Base-by-base conservation (phyloP, 2,329 filamentous ascomycete species). In the Colletotrichum gigasporum region DNA sequence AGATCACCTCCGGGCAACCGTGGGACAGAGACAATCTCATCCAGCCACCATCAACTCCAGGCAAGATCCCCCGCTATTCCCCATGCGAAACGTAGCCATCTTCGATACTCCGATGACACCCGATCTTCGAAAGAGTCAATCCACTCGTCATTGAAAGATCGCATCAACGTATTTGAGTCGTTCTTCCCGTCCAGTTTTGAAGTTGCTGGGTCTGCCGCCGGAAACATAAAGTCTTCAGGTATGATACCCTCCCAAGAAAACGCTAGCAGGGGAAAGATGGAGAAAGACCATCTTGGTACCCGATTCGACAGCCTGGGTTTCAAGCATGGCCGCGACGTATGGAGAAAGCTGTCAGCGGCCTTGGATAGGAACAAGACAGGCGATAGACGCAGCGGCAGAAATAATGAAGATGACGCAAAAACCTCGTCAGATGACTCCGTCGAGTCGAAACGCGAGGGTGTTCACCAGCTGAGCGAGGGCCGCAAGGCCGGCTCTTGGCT, bases 311-410 rank as follows among this genome's bases (percentile, higher is more conserved):
- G 51, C 41, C n/a, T 55, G 3, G 51, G 51, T 11, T 39, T 61
- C 20, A 55, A 61, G 28, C 57, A 48, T 7, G 39, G 56, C 26
- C 56, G 56, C 20, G 47, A 54, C 7, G 48, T 42, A 3, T 54
- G 47, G 47, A 41, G 56, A 12, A 52, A 54, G n/a, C 11, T 54
- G 10, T 60, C 56, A 10, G 56, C 48, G 18, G 37, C 50, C 6
- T 56, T 50, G 39, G 39, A 61, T 11, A 56, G 39, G 34, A 30
- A 11, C 18, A 54, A 37, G 51, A 26, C 22, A 39, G 30, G 22
- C 24, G 32, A 45, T 10, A 16, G 32, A 5, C 12, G n/a, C 22
- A 16, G 32, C 9, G 14, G n/a, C 22, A 18, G 16, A 12, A 34
- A 20, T 20, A 10, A 32, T 10, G 11, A 16, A 30, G 26, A 47